phyloP scores from a whole-genome alignment of 495 filamentous ascomycete species.

The Haplographium delicatum region DNA sequence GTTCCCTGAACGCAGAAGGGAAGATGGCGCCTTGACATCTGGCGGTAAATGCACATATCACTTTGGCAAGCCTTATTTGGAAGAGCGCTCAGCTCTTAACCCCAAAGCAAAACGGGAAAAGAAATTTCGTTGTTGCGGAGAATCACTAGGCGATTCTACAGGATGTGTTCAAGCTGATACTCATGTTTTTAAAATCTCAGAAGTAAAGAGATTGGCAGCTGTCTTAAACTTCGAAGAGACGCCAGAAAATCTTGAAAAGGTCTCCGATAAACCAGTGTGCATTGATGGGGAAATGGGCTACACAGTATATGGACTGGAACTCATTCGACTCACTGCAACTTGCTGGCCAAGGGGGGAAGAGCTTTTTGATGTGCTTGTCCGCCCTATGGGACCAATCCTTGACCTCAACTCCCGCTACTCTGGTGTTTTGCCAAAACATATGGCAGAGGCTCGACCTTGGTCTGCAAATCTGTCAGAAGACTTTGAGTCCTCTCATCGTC shows the following conservation, averaged over 20 bases:
- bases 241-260: conserved; percentile 49
- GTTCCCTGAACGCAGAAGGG: conserved; percentile 75
- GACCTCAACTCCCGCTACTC: conserved; percentile 90
- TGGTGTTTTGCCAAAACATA: conserved; percentile 71
- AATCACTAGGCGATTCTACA: conserved; percentile 56
- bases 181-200: conserved; percentile 86
- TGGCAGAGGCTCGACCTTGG: conserved; percentile 61
- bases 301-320: conserved; percentile 77
- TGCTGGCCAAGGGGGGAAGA: conserved; percentile 75
- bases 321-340: conserved; percentile 81
- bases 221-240: conserved; percentile 77
- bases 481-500: conserved; percentile 19
- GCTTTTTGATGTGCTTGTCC: conserved; percentile 79
- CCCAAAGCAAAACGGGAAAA: conserved; percentile 48
- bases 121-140: conserved; percentile 72
- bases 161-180: conserved; percentile 65
- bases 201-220: conserved; percentile 67
- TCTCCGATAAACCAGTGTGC: conserved; percentile 50
- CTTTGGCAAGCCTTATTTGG: conserved; percentile 55
- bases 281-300: conserved; percentile 99
- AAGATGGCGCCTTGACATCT: conserved; percentile 73
- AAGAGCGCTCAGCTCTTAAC: conserved; percentile 35
- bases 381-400: conserved; percentile 74
- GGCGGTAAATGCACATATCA: conserved; percentile 78
- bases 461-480: conserved; percentile 23